phyloP scores from a whole-genome alignment of 2,329 filamentous ascomycete species.

The Colletotrichum destructivum region DNA sequence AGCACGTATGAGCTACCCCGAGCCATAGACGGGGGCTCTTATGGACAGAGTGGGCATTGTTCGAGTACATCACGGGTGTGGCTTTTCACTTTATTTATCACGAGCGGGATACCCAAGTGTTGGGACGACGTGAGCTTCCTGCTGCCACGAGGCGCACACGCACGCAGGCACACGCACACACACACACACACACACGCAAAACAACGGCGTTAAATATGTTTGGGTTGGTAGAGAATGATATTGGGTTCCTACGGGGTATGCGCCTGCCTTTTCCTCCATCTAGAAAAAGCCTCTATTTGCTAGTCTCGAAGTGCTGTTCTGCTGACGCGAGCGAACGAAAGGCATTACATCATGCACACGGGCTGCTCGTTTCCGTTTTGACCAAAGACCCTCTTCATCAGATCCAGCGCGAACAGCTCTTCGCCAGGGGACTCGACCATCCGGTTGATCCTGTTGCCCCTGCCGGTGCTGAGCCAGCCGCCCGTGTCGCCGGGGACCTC shows the following conservation, averaged over 20 bases:
- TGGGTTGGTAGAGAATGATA: conserved; percentile 44
- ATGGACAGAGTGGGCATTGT: conserved; percentile 42
- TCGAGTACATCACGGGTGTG: conserved; percentile 10
- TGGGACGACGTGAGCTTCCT: conserved; percentile 33
- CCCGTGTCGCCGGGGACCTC: conserved; percentile 78
- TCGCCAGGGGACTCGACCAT: conserved; percentile 80
- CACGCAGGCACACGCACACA: conserved; percentile 5
- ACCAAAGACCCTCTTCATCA: conserved; percentile 78
- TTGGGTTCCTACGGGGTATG: conserved; percentile 43
- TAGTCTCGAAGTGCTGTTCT: conserved; percentile 21
- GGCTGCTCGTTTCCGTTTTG: conserved; percentile 44
- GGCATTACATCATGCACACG: not conserved
- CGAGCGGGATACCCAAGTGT: conserved; percentile 40
- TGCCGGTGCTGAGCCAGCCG: conserved; percentile 81
- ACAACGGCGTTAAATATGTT: conserved; percentile 41
- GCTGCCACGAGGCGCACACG: conserved; percentile 18
- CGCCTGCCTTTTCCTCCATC: conserved; percentile 39
- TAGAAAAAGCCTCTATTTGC: not conserved
- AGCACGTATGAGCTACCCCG: conserved; percentile 69
- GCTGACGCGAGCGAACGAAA: conserved; percentile 26
- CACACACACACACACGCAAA: conserved; percentile 27
- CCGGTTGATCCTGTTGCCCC: conserved; percentile 86
- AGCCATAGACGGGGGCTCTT: conserved; percentile 24
- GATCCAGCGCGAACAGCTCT: conserved; percentile 74
- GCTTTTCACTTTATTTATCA: conserved; percentile 44